Percentiles rank a stretch among this genome's conserved stretches.
Conservation (phyloP, 2,329 filamentous ascomycete species). For the Monilinia fructicola region DNA sequence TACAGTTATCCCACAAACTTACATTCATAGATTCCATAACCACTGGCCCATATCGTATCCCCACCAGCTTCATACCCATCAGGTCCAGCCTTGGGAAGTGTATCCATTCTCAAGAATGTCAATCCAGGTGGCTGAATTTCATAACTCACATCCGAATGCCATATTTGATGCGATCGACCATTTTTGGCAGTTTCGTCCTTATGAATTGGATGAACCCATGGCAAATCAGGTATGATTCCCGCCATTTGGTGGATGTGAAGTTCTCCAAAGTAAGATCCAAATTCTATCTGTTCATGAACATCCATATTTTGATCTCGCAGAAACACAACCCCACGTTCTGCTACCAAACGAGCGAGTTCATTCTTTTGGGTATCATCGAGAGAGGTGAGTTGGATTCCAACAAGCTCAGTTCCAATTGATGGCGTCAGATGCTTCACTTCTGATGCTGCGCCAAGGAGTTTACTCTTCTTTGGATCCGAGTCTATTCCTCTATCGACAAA, state of each 20-base stretch:
- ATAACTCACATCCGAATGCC: constrained; percentile 46
- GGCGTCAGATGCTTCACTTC: constrained; percentile 51
- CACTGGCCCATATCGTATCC: constrained; percentile 62
- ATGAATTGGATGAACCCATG: constrained; percentile 24
- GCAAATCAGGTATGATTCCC: constrained; percentile 22
- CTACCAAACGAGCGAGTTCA: constrained; percentile 69
- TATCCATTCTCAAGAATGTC: constrained; percentile 50
- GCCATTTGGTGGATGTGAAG: constrained; percentile 23
- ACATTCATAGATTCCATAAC: constrained; percentile 49
- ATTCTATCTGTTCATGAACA: constrained; percentile 45
- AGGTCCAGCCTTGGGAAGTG: constrained; percentile 62
- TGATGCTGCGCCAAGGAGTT: constrained; percentile 39
- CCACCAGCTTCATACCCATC: constrained; percentile 40
- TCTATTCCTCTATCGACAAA: constrained; percentile 21
- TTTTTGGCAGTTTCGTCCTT: constrained; percentile 22
- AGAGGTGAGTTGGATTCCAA: constrained; percentile 66
- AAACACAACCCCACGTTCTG: constrained; percentile 55
- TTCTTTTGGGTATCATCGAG: constrained; percentile 68
- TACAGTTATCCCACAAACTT: constrained; percentile 46
- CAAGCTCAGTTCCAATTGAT: constrained; percentile 68
- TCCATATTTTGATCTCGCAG: constrained; percentile 49
- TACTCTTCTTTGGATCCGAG: constrained; percentile 44
- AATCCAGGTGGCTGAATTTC: constrained; percentile 52
- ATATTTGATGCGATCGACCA: constrained; percentile 27
- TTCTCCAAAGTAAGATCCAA: constrained; percentile 50